Evolutionary conservation across 352 stramenopile species (phyloP).

Genomic region (Globisporangium takayamanum): DNA sequence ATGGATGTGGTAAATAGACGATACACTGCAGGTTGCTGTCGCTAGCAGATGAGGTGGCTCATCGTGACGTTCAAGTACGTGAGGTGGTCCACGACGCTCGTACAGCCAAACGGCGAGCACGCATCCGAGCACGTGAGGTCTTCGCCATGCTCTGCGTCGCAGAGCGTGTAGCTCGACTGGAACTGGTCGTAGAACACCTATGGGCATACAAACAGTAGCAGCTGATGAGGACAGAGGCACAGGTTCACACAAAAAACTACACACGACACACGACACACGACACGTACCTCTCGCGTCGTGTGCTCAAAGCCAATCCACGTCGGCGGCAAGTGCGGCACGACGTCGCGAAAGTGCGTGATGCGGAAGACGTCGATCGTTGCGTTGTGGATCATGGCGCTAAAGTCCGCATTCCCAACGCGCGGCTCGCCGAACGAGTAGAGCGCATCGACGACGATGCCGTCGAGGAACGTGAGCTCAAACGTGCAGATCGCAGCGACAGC

Average conservation of each 20-base stretch:
- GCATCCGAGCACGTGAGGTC: constrained; percentile 57
- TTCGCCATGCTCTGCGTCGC: constrained; percentile 52
- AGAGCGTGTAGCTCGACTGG: constrained; percentile 50
- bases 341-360: constrained; percentile 71
- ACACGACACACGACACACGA: background rate
- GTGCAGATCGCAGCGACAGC: constrained; percentile 66
- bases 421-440: constrained; percentile 79
- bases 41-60: constrained; percentile 78
- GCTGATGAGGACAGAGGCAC: background rate
- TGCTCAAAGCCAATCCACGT: constrained; percentile 75
- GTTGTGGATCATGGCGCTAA: constrained; percentile 46
- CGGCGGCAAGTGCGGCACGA: constrained; percentile 72
- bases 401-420: constrained; percentile 63
- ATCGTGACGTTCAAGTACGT: constrained; percentile 87
- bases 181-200: constrained; percentile 84
- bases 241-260: background rate
- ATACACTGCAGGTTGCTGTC: too few relatives aligned
- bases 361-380: constrained; percentile 57
- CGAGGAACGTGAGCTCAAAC: constrained; percentile 62
- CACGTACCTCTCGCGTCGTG: constrained; percentile 55
- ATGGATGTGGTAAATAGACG: too few relatives aligned
- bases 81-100: constrained; percentile 79
- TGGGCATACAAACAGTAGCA: constrained; percentile 1
- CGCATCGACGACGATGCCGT: constrained; percentile 42
- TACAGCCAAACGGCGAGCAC: constrained; percentile 73